Evolutionary conservation across 108 stramenopile genomes (phyloP).

Genomic region (Pseudonitzschia pungens): DNA sequence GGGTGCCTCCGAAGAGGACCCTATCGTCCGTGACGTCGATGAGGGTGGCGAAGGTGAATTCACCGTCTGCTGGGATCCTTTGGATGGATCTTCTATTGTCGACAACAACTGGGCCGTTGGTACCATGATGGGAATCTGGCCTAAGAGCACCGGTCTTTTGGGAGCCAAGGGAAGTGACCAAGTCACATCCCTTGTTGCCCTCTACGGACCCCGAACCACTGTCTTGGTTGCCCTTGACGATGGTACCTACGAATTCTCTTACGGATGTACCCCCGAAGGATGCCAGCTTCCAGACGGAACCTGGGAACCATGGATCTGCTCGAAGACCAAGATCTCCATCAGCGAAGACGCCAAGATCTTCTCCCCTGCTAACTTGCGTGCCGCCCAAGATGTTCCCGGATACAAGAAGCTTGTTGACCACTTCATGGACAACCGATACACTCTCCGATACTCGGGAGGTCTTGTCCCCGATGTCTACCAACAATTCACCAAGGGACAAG

Average conservation of each 20-base stretch:
- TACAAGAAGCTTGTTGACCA: conserved; percentile 86
- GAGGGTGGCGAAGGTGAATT: conserved; percentile 59
- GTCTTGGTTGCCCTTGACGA: conserved; percentile 87
- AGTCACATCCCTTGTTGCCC: conserved; percentile 80
- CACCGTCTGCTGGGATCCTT: conserved; percentile 92
- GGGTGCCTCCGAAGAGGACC: conserved; percentile 72
- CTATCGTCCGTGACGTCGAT: conserved; percentile 59
- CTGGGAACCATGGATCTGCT: conserved; percentile 64
- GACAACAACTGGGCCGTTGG: conserved; percentile 95
- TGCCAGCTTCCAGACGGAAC: conserved; percentile 31
- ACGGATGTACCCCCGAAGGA: conserved; percentile 61
- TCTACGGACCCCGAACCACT: conserved; percentile 93
- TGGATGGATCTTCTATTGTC: conserved; percentile 93
- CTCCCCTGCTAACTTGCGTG: conserved; percentile 95
- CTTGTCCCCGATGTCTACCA: conserved; percentile 76
- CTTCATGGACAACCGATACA: conserved; percentile 90
- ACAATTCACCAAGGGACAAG: conserved; percentile 63
- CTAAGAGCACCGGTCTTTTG: conserved; percentile 75
- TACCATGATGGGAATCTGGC: conserved; percentile 95
- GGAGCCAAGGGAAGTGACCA: conserved; percentile 89
- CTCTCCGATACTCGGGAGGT: conserved; percentile 76
- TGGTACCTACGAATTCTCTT: conserved; percentile 72
- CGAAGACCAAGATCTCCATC: conserved; percentile 56
- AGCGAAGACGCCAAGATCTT: conserved; percentile 76
- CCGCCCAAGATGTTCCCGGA: conserved; percentile 83